Evolutionary conservation across 2,329 filamentous ascomycete species (phyloP).

Genomic region (Akanthomyces dipterigenus): DNA sequence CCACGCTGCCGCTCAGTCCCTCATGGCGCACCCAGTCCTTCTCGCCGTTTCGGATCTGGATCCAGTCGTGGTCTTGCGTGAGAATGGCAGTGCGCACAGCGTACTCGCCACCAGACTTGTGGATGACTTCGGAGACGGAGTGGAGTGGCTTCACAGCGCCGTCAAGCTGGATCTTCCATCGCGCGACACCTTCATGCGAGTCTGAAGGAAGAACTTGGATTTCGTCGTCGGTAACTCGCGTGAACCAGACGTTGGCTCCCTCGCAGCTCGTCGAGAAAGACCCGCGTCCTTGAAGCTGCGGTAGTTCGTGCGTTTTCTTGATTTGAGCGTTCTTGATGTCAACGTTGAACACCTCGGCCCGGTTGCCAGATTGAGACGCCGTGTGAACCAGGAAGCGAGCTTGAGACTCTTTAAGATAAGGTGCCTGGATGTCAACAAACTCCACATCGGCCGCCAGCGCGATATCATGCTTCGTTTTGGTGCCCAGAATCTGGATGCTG

Average conservation of each 20-base stretch:
- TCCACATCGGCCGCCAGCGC: conserved; percentile 40
- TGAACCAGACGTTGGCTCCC: conserved; percentile 83
- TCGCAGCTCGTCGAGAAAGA: conserved; percentile 73
- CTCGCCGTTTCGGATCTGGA: conserved; percentile 75
- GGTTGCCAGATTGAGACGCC: conserved; percentile 61
- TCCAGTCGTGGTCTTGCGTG: conserved; percentile 66
- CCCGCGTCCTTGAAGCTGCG: conserved; percentile 61
- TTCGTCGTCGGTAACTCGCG: conserved; percentile 69
- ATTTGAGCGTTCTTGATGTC: conserved; percentile 63
- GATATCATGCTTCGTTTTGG: conserved; percentile 50
- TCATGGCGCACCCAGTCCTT: conserved; percentile 76
- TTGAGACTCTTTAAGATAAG: conserved; percentile 61
- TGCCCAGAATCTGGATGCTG: conserved; percentile 64
- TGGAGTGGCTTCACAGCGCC: conserved; percentile 48
- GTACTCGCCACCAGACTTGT: conserved; percentile 59
- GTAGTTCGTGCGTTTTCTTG: conserved; percentile 73
- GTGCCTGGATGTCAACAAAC: conserved; percentile 63
- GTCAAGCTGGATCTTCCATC: conserved; percentile 56
- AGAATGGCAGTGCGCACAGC: conserved; percentile 73
- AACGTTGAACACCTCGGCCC: conserved; percentile 81
- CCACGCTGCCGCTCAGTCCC: conserved; percentile 69
- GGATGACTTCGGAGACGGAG: conserved; percentile 74
- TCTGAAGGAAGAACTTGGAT: conserved; percentile 66
- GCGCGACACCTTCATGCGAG: conserved; percentile 68
- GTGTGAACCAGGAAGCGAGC: conserved; percentile 84